phyloP scores from a whole-genome alignment of 2,329 filamentous ascomycete genomes.

The Fusarium haematococcum region DNA sequence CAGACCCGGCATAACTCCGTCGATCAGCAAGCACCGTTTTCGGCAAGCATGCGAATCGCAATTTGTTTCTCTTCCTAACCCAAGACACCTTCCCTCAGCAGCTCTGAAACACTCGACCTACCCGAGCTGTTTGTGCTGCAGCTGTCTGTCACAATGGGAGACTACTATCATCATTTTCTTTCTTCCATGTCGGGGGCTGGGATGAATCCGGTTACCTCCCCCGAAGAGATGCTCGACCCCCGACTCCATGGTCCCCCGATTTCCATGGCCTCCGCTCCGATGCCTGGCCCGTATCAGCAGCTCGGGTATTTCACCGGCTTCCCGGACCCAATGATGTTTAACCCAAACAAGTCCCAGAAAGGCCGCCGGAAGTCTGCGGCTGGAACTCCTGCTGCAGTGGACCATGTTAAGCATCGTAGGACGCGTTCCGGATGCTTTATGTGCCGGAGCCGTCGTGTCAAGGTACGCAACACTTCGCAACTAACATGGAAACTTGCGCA shows the following conservation, averaged over 20 bases:
- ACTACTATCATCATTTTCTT: constrained; percentile 68
- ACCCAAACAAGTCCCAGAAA: constrained; percentile 60
- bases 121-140: constrained; percentile 10
- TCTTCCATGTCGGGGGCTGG: constrained; percentile 63
- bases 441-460: constrained; percentile 89
- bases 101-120: constrained; percentile 20
- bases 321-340: constrained; percentile 62
- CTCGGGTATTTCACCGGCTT: constrained; percentile 64
- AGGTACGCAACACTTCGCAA: constrained; percentile 59
- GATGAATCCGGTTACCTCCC: constrained; percentile 52
- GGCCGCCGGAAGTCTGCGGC: constrained; percentile 62
- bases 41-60: constrained; percentile 41
- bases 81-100: constrained; percentile 10
- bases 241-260: constrained; percentile 49
- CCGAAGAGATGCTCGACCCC: constrained; percentile 55
- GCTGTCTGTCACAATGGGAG: constrained; percentile 57
- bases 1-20: constrained; percentile 3
- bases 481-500: not conserved
- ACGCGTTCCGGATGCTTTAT: constrained; percentile 95
- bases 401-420: constrained; percentile 91
- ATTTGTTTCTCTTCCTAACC: constrained; percentile 6
- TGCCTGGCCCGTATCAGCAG: constrained; percentile 59
- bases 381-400: constrained; percentile 56
- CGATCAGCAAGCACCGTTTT: constrained; percentile 16
- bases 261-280: constrained; percentile 47